A percentile compares a stretch with the other conserved stretches of the same genome.
Conservation (phyloP, 2,329 filamentous ascomycete species). For the Talaromyces sp. region DNA sequence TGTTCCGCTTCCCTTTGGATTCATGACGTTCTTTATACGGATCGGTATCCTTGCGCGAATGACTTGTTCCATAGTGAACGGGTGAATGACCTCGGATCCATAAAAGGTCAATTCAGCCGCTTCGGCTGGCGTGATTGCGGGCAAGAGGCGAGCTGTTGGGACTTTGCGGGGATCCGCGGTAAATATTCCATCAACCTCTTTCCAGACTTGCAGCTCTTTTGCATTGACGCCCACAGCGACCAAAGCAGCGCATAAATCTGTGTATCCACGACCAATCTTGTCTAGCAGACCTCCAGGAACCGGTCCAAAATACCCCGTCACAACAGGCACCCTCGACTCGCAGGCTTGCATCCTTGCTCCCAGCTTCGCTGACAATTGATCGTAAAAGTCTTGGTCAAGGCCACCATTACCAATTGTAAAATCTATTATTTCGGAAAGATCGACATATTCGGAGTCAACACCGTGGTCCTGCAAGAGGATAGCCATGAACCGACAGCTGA, state of each 20-base stretch:
- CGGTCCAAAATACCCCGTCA: conserved; percentile 92
- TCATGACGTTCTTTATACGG: conserved; percentile 66
- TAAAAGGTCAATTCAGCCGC: conserved; percentile 94
- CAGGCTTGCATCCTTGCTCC: conserved; percentile 61
- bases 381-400: conserved; percentile 66
- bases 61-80: conserved; percentile 95
- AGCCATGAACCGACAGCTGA: conserved; percentile 89
- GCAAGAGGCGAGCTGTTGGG: conserved; percentile 83
- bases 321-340: conserved; percentile 64
- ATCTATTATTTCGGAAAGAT: conserved; percentile 76
- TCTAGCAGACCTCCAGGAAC: conserved; percentile 87
- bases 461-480: conserved; percentile 73
- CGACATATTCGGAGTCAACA: conserved; percentile 82
- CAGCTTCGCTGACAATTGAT: conserved; percentile 57
- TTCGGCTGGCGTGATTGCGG: conserved; percentile 86
- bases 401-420: conserved; percentile 51
- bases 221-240: conserved; percentile 85
- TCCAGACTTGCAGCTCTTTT: conserved; percentile 93
- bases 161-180: conserved; percentile 81
- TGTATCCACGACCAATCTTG: conserved; percentile 91
- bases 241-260: conserved; percentile 88
- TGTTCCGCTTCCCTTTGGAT: conserved; percentile 58
- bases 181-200: conserved; percentile 96
- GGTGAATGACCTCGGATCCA: conserved; percentile 94
- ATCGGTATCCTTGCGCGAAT: conserved; percentile 62